Evolutionary conservation across 2,329 filamentous ascomycete species (phyloP).

Genomic region (Aspergillus sp.): DNA sequence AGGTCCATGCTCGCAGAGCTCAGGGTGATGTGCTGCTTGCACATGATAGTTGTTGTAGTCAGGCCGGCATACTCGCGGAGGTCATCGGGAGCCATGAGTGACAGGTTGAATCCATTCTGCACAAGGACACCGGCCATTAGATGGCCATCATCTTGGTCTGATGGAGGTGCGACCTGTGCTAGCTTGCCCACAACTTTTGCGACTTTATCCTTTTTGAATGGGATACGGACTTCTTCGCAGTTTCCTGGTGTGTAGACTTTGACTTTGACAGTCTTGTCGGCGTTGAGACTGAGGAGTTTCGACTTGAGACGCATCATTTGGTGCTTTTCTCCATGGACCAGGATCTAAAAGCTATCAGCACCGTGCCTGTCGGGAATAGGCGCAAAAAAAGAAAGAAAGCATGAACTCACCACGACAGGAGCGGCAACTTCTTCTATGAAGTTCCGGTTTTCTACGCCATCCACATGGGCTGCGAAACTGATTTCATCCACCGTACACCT

Average conservation of each 20-base stretch:
- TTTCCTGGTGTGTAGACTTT: conserved; percentile 93
- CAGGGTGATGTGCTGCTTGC: conserved; percentile 81
- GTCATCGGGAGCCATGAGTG: conserved; percentile 93
- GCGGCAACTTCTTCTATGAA: conserved; percentile 93
- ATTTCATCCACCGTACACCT: conserved; percentile 90
- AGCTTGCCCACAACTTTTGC: conserved; percentile 94
- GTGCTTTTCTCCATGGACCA: conserved; percentile 93
- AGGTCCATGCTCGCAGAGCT: conserved; percentile 83
- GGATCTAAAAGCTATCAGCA: conserved; percentile 51
- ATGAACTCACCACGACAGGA: conserved; percentile 72
- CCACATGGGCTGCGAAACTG: conserved; percentile 93
- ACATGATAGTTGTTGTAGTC: conserved; percentile 87
- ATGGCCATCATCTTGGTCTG: conserved; percentile 39
- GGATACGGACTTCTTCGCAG: conserved; percentile 88
- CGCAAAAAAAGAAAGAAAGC: background rate
- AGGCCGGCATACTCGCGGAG: conserved; percentile 93
- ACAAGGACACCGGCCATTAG: conserved; percentile 86
- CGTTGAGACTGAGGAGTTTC: conserved; percentile 85
- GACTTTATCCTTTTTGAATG: conserved; percentile 89
- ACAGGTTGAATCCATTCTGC: conserved; percentile 96
- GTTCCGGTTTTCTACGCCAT: conserved; percentile 88
- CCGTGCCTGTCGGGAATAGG: background rate
- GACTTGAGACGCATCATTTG: conserved; percentile 98
- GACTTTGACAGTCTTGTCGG: conserved; percentile 67
- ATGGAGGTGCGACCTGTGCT: conserved; percentile 67